Conservation (phyloP, 1,284 basidiomycete genomes). For the Puccinia horiana region DNA sequence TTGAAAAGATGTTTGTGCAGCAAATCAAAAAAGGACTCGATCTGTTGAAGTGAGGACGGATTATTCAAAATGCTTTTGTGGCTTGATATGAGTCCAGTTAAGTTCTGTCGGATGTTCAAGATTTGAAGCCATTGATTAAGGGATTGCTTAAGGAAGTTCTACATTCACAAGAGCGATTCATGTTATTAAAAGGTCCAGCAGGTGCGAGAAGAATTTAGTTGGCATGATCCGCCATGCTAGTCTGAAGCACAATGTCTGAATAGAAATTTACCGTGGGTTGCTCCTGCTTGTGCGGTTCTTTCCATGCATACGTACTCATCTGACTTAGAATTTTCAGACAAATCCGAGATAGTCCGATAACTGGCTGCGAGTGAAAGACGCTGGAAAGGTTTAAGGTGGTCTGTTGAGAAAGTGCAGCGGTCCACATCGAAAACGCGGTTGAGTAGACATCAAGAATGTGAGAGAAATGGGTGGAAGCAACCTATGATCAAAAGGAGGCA, state of each 20-base stretch:
- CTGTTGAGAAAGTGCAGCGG: constrained; percentile 26
- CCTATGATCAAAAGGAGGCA: constrained; percentile 1
- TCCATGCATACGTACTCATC: constrained; percentile 41
- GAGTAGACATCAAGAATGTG: constrained; percentile 34
- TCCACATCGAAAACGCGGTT: constrained; percentile 34
- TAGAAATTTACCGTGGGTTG: constrained; percentile 25
- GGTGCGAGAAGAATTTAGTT: not conserved
- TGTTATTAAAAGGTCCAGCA: not conserved
- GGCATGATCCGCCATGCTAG: too few species aligned
- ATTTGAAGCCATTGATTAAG: constrained; percentile 23
- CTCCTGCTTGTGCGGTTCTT: constrained; percentile 40
- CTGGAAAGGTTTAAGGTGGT: constrained; percentile 38
- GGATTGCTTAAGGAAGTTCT: constrained; percentile 42
- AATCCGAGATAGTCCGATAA: constrained; percentile 36
- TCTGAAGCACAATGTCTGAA: not conserved
- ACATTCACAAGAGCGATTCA: not conserved
- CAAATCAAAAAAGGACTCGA: constrained; percentile 40
- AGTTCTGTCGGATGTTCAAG: constrained; percentile 29
- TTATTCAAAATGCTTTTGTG: constrained; percentile 32
- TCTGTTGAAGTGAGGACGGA: constrained; percentile 14
- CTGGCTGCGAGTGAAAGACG: constrained; percentile 38
- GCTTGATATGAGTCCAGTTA: constrained; percentile 7
- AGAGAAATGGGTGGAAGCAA: constrained; percentile 32
- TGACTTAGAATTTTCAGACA: constrained; percentile 42
- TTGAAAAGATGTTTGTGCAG: constrained; percentile 45